Base-by-base conservation (phyloP, 2,329 filamentous ascomycete genomes). In the Arthrobotrys conoides region DNA sequence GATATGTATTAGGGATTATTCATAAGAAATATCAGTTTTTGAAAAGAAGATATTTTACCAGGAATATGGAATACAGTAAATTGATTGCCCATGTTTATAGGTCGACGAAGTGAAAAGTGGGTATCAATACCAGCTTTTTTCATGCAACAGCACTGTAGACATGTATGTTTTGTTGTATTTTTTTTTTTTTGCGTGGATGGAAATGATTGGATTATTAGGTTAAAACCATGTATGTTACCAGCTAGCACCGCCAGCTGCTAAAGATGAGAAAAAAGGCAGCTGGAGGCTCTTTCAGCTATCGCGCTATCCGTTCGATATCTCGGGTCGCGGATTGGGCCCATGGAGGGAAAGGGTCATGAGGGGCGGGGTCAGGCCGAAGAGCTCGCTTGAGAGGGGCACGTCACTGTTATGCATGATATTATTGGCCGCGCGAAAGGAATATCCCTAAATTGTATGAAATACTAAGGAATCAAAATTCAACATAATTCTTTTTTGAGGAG, bases 101-200 rank as follows among this genome's bases (percentile, higher is more conserved):
- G 12, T 12, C 22, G 10, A 16, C n/a, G 12, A 8, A 10, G 18
- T 22, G 18, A 9, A 8, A 51, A 51, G 48, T 16, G 44, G 44
- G 20, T 46, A 46, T 38, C 27, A 30, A 36, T n/a, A n/a, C n/a
- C n/a, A 36, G 33, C 9, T 36, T 36, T 12, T 12, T 12, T 61
- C 36, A 61, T 61, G 57, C 57, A 27, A 61, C 44, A 61, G 3
- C 38, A 5, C n/a, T n/a, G n/a, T n/a, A n/a, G n/a, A n/a, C n/a
- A 44, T 2, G 55, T 33, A 61, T 36, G 57, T 12, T 61, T 61
- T 61, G 57, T 61, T 61, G 57, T 61, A 61, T 61, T 64, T 64
- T 64, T 64, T 36, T n/a, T 14, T 38, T 18, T 20, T 30, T 41
- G 41, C 61, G 61, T 65, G 61, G 61, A 33, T 33, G 61, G 22